phyloP scores from a whole-genome alignment of 352 stramenopile species.

The Porosira glacialis region DNA sequence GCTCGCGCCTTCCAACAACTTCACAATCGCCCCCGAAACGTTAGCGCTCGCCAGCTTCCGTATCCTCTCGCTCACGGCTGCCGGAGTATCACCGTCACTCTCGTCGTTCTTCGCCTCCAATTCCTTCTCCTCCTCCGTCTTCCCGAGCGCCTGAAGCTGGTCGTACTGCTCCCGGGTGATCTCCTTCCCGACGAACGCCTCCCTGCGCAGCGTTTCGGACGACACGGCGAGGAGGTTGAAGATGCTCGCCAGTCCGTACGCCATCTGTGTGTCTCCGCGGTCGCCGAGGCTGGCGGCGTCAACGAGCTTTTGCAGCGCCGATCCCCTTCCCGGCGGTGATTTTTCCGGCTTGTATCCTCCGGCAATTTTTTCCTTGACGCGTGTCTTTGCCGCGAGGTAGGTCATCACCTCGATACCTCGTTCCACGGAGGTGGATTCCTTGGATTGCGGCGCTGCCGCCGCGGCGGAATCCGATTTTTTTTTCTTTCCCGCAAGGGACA shows the following conservation, averaged over 20 bases:
- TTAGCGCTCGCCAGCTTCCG: slow-evolving; percentile 68
- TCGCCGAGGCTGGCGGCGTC: slow-evolving; percentile 55
- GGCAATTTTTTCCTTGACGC: slow-evolving; percentile 80
- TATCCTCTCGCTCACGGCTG: slow-evolving; percentile 72
- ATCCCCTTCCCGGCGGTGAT: slow-evolving; percentile 24
- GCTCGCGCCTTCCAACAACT: slow-evolving; percentile 73
- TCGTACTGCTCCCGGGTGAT: slow-evolving; percentile 97
- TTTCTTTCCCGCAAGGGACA: slow-evolving; percentile 13
- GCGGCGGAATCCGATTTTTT: slow-evolving; percentile 8
- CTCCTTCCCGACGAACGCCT: slow-evolving; percentile 94
- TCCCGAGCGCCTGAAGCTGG: slow-evolving; percentile 92
- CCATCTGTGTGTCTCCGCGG: slow-evolving; percentile 52
- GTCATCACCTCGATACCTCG: slow-evolving; percentile 80
- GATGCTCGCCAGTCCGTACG: slow-evolving; percentile 90
- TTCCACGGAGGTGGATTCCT: slow-evolving; percentile 67
- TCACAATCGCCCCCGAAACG: slow-evolving; percentile 72
- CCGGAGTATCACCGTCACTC: slow-evolving; percentile 56
- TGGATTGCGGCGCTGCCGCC: slow-evolving; percentile 8
- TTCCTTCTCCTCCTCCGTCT: slow-evolving; percentile 89
- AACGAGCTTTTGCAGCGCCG: slow-evolving; percentile 64
- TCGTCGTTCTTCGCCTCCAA: slow-evolving; percentile 72
- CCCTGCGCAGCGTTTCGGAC: slow-evolving; percentile 89
- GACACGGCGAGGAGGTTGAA: slow-evolving; percentile 90
- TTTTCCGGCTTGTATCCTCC: slow-evolving; percentile 63
- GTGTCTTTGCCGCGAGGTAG: slow-evolving; percentile 75